These are phyloP conservation scores for Metrosideros polymorpha DNA, from an alignment of 441 rosid species.

Conservation along the genomic window DNA sequence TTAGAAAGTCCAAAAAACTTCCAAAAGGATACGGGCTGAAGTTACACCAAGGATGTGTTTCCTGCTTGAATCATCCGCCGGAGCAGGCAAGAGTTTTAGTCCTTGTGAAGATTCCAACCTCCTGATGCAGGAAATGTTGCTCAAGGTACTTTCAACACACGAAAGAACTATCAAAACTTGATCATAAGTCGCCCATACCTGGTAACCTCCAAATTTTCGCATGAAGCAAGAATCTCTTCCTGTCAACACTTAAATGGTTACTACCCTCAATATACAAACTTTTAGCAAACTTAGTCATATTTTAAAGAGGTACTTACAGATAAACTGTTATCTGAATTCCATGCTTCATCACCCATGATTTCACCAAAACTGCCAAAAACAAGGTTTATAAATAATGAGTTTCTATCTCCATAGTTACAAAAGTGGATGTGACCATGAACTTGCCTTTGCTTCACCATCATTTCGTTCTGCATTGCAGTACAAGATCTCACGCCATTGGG, in stretches of 20 bases:
- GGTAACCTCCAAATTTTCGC: slow-evolving; percentile 41
- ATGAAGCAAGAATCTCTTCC: slow-evolving; percentile 52
- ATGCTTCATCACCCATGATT: slow-evolving; percentile 64
- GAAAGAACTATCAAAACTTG: background rate
- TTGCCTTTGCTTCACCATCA: slow-evolving; percentile 80
- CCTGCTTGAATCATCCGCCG: slow-evolving; percentile 70
- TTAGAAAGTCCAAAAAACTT: background rate
- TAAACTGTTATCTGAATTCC: slow-evolving; percentile 34
- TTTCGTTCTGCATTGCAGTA: slow-evolving; percentile 53
- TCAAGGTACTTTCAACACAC: slow-evolving; percentile 11
- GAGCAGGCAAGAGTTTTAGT: slow-evolving; percentile 60
- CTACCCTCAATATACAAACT: background rate
- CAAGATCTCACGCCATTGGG: slow-evolving; percentile 51
- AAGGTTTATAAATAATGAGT: slow-evolving; percentile 20
- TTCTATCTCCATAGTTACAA: background rate
- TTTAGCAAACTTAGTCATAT: background rate
- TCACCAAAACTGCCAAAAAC: slow-evolving; percentile 64
- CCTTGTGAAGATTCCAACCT: slow-evolving; percentile 52
- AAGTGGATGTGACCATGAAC: slow-evolving; percentile 8
- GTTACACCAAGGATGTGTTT: slow-evolving; percentile 57
- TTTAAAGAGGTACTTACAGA: slow-evolving; percentile 38
- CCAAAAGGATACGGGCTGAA: slow-evolving; percentile 71
- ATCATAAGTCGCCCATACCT: slow-evolving; percentile 30
- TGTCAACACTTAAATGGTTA: slow-evolving; percentile 9
- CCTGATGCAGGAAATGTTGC: slow-evolving; percentile 33